Conservation (phyloP, 108 stramenopile species). For the Asterionellopsis glacialis region DNA sequence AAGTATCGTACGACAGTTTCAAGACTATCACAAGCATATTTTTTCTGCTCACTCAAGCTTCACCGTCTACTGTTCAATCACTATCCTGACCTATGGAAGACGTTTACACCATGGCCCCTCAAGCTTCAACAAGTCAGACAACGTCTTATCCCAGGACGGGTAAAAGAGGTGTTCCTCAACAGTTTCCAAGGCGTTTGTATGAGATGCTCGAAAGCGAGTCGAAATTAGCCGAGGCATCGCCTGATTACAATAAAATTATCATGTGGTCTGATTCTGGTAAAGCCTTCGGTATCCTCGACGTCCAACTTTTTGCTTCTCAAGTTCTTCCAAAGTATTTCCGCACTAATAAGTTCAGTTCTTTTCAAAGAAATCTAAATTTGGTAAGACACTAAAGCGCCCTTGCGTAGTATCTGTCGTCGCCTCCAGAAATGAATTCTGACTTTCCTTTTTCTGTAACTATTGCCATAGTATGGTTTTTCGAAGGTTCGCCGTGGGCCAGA, state of each 20-base stretch:
- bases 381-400: conserved; percentile 33
- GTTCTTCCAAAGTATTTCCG: conserved; percentile 86
- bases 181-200: conserved; percentile 74
- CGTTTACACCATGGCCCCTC: too few species aligned
- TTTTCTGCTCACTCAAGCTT: too few species aligned
- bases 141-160: conserved; percentile 56
- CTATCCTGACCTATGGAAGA: too few species aligned
- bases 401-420: not conserved
- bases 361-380: conserved; percentile 90
- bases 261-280: conserved; percentile 69
- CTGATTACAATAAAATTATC: conserved; percentile 27
- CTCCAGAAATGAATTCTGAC: not conserved
- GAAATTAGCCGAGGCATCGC: conserved; percentile 11
- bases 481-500: conserved; percentile 75
- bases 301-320: conserved; percentile 50
- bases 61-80: too few species aligned
- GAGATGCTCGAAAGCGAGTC: conserved; percentile 75
- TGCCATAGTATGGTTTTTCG: conserved; percentile 71
- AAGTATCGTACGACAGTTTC: too few species aligned
- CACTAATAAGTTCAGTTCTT: conserved; percentile 86
- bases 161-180: conserved; percentile 84
- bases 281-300: conserved; percentile 75
- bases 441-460: conserved; percentile 6
- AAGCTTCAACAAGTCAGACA: too few species aligned
- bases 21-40: too few species aligned